Base-by-base conservation (phyloP, 1,284 basidiomycete genomes). In the Trichosporon sp. region DNA sequence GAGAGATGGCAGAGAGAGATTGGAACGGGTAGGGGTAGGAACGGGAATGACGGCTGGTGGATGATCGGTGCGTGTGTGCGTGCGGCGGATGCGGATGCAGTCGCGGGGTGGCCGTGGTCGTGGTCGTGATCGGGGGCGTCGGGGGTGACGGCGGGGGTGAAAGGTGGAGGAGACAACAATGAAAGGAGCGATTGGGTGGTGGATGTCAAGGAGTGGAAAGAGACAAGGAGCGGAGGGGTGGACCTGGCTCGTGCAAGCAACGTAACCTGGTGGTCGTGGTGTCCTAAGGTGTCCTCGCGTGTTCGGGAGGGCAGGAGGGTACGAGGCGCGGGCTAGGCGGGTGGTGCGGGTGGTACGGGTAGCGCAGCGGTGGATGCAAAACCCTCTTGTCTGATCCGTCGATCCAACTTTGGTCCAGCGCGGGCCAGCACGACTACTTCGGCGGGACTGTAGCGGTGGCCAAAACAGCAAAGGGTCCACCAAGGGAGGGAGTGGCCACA, bases 371-470 rank as follows among this genome's bases (percentile, higher is more conserved):
- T 63, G 59, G 59, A 63, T 63, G 59, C 59, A 63, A 63, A 54
- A 63, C 59, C 59, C 59, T 35, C 59, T 63, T 35, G 59, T n/a
- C 59, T 63, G 59, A n/a, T 35, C 59, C 31, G 59, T 63, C 59
- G 59, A 63, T 63, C 59, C 31, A 63, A 63, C 59, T 63, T 35
- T 35, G 59, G 21, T 31, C 31, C 54, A 31, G 54, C 21, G 38
- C 11, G 38, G n/a, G 46, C 35, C 35, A 37, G 35, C 35, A 37
- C 35, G 5, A 37, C 8, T 37, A 37, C 35, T 37, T 37, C 35
- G 35, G 35, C 35, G 35, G 35, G 35, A 37, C 35, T 10, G 51
- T 16, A 16, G 51, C 19, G 51, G 51, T 54, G 51, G 51, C 51
- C 51, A 54, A 54, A 54, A 26, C 21, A 19, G 51, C 51, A 54